phyloP scores from a whole-genome alignment of 331 rosid species.

The Ulmus americana region DNA sequence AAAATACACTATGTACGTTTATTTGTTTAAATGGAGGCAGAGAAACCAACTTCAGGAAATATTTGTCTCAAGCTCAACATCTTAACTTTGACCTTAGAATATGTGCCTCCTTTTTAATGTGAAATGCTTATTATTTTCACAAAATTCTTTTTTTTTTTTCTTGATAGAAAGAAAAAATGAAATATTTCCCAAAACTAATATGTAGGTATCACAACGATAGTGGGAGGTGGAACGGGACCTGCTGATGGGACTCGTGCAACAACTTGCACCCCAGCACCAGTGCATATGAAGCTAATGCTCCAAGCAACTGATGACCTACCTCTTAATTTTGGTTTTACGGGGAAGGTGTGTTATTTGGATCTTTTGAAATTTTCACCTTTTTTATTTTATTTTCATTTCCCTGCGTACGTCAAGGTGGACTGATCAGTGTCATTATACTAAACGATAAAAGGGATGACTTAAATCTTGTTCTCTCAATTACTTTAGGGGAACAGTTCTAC shows the following conservation, averaged over 20 bases:
- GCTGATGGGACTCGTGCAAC: slow-evolving; percentile 88
- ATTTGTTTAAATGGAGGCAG: background rate
- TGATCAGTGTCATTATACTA: slow-evolving; percentile 2
- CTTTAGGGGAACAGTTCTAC: slow-evolving; percentile 71
- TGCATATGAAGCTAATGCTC: slow-evolving; percentile 76
- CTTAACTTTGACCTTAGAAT: background rate
- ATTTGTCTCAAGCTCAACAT: background rate
- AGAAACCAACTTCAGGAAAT: slow-evolving; percentile 1
- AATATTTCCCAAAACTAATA: slow-evolving; percentile 15
- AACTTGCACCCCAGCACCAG: slow-evolving; percentile 78
- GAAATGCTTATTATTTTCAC: slow-evolving; percentile 5
- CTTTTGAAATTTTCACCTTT: slow-evolving; percentile 2
- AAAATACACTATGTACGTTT: background rate
- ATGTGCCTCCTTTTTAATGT: slow-evolving; percentile 2
- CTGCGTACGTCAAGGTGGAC: slow-evolving; percentile 7
- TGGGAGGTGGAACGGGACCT: slow-evolving; percentile 99
- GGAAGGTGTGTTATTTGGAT: slow-evolving; percentile 50
- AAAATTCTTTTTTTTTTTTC: background rate
- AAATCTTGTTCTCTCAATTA: slow-evolving; percentile 12
- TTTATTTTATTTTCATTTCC: background rate
- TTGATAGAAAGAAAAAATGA: background rate
- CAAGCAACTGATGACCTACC: slow-evolving; percentile 84
- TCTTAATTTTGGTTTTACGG: slow-evolving; percentile 84
- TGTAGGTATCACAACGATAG: slow-evolving; percentile 78
- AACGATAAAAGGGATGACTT: slow-evolving; percentile 10